Evolutionary conservation across 2,329 filamentous ascomycete species (phyloP), one percentile per base, ranked within the genome.

Genomic region (Sporothrix curviconia): DNA sequence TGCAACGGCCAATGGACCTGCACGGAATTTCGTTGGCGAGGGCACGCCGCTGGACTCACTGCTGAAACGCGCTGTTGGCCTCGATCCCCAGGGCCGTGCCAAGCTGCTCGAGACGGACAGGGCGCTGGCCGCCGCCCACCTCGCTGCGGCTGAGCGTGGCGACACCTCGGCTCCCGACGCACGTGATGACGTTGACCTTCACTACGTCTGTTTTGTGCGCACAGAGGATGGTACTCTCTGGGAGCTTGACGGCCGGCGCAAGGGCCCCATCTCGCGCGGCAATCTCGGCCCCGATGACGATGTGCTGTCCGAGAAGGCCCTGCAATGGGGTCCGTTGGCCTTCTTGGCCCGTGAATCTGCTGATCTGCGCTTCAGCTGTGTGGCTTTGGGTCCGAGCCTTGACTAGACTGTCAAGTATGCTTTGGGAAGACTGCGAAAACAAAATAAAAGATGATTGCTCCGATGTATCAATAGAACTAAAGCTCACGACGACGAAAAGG

Each of bases 131-230:
- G 77, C 74, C 5, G 92, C 90, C 7, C 92, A 97, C 73, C 82
- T 83, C 47, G 81, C 82, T 60, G 91, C 90, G 14, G 94, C 92
- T 5, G 79, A 79, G 7, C 76, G 80, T 60, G 92, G 92, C 17
- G 90, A 92, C 68, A 95, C 91, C 1, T 68, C 78, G 12, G 89
- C 92, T 1, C 92, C 94, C 0, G 74, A 81, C 55, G 90, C 90
- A 8, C 80, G 84, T n/a, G 88, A 89, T 66, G 82, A 87, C 64
- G 79, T 96, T n/a, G 92, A 96, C 68, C 77, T 96, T 65, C 94
- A 99, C 75, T 97, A 95, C 70, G 92, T 97, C 47, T 94, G 90
- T 68, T 99, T 97, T 72, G 88, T 94, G 54, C 94, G 92, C 76
- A 77, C 77, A 32, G 73, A 73, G 53, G 84, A 88, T 69, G 86